A percentile compares a stretch with the other conserved stretches of the same genome.
Conservation (phyloP, 306 rosid species). For the Malus sylvestris region DNA sequence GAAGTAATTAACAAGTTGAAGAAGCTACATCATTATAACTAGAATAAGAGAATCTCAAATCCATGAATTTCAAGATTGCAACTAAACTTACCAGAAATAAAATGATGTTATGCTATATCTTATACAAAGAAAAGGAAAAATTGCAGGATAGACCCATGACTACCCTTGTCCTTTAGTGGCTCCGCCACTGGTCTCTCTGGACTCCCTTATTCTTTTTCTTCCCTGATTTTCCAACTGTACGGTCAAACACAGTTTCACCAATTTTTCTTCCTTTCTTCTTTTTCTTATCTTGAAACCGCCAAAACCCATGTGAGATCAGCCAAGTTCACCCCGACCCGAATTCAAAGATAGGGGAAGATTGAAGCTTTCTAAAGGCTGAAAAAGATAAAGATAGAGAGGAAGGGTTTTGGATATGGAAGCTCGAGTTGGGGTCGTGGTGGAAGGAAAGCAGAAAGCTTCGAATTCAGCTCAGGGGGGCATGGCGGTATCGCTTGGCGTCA, state of each 20-base stretch:
- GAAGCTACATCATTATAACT: too few species aligned
- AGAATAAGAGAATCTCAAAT: too few species aligned
- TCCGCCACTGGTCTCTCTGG: neutral
- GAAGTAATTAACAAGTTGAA: too few species aligned
- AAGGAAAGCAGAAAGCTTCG: slow-evolving; percentile 58
- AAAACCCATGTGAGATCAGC: slow-evolving; percentile 24
- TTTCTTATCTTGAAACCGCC: neutral
- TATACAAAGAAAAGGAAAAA: too few species aligned
- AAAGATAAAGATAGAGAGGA: neutral
- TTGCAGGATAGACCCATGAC: too few species aligned
- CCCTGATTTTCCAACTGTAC: neutral
- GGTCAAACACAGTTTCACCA: neutral
- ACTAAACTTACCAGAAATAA: too few species aligned
- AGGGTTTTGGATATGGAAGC: slow-evolving; percentile 51
- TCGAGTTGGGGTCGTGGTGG: slow-evolving; percentile 57
- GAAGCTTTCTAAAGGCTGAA: neutral
- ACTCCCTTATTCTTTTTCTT: neutral
- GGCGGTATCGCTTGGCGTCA: neutral
- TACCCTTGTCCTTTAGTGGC: too few species aligned
- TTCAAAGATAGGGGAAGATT: neutral
- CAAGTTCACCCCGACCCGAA: neutral
- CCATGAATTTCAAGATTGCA: too few species aligned
- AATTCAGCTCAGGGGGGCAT: slow-evolving; percentile 38
- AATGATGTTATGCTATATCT: too few species aligned
- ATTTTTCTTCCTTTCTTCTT: too few species aligned